Conservation (phyloP, 1,139 yeast genomes). For the Pneumocystis murina region DNA sequence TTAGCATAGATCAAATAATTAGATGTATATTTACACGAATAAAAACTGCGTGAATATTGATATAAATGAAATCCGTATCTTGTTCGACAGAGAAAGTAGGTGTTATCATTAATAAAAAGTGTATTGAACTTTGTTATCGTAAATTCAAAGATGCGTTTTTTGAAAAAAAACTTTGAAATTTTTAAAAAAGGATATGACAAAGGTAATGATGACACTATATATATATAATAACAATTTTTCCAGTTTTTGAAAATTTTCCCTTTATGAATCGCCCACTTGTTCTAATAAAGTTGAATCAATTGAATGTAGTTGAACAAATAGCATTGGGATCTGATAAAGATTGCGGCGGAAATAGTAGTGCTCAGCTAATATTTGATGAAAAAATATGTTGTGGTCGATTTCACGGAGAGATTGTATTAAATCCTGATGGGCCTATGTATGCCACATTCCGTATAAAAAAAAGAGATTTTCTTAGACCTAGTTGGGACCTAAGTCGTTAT, state of each 20-base stretch:
- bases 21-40: conserved; percentile 20
- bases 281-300: conserved; percentile 42
- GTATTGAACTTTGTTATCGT: neutral
- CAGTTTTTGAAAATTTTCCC: neutral
- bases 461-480: conserved; percentile 17
- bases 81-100: conserved; percentile 68
- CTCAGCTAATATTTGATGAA: conserved; percentile 33
- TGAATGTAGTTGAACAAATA: conserved; percentile 34
- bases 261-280: conserved; percentile 15
- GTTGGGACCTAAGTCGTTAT: conserved; percentile 50
- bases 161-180: neutral
- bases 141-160: neutral
- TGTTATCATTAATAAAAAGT: conserved; percentile 46
- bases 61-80: conserved; percentile 52
- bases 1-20: neutral
- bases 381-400: conserved; percentile 27
- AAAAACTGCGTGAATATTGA: conserved; percentile 47
- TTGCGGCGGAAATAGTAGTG: conserved; percentile 66
- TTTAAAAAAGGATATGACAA: neutral
- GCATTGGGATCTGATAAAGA: conserved; percentile 57
- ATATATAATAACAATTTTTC: neutral
- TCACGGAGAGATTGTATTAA: conserved; percentile 43
- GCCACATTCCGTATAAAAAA: conserved; percentile 67
- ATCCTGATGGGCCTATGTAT: conserved; percentile 57
- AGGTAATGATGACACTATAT: neutral